Percentiles rank a stretch among this genome's conserved stretches.
Conservation (phyloP, 257 asterid species). For the Oldenlandia corymbosa region DNA sequence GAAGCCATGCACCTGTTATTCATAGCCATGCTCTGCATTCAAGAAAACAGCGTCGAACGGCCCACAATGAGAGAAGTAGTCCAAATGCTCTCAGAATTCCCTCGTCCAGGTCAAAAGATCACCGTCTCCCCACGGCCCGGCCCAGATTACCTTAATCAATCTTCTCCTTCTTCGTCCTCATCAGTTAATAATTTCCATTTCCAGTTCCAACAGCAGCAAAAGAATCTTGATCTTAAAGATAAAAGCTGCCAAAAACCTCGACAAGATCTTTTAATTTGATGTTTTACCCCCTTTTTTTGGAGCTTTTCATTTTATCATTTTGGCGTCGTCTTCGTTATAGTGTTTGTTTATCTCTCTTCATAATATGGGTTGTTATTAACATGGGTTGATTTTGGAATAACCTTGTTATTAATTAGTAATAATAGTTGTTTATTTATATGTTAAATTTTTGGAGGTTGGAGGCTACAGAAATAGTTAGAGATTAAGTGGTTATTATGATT, state of each 20-base stretch:
- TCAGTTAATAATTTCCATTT: neutral
- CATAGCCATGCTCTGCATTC: conserved; percentile 80
- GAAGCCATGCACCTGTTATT: conserved; percentile 78
- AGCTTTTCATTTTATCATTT: neutral
- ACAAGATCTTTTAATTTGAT: conserved; percentile 38
- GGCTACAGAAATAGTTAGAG: neutral
- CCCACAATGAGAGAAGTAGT: conserved; percentile 93
- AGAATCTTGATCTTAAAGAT: conserved; percentile 16
- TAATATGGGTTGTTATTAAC: too few species aligned
- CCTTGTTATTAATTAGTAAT: neutral
- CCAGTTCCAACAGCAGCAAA: conserved; percentile 20
- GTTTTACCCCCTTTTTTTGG: too few species aligned
- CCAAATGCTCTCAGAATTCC: conserved; percentile 82
- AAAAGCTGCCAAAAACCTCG: conserved; percentile 21
- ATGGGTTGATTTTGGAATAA: conserved; percentile 11
- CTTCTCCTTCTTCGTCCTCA: conserved; percentile 34
- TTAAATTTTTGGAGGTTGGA: neutral
- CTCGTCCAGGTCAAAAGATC: conserved; percentile 32
- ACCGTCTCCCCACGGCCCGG: conserved; percentile 32
- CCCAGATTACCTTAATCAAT: conserved; percentile 10
- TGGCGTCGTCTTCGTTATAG: neutral
- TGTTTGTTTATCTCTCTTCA: neutral
- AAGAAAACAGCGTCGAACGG: conserved; percentile 72
- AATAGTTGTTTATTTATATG: neutral
- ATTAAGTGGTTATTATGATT: too few species aligned